phyloP scores from a whole-genome alignment of 2,329 filamentous ascomycete genomes.

The Pseudocercospora macadamiae region DNA sequence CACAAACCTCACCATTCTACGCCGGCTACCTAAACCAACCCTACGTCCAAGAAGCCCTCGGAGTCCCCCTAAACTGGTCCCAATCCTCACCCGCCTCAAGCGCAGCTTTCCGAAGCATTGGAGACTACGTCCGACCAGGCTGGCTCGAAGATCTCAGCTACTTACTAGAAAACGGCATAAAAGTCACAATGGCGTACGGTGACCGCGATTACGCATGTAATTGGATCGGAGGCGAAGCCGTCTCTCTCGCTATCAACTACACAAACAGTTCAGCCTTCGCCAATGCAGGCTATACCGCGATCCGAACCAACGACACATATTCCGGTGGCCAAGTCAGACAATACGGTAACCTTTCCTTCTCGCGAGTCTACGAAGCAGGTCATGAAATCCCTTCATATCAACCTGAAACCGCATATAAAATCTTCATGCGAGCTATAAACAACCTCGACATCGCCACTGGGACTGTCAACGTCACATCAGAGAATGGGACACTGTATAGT shows the following conservation, averaged over 20 bases:
- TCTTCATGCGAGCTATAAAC: constrained; percentile 57
- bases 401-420: constrained; percentile 57
- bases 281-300: constrained; percentile 34
- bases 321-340: constrained; percentile 37
- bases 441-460: constrained; percentile 61
- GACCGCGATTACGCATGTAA: constrained; percentile 32
- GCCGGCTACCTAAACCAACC: constrained; percentile 50
- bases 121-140: constrained; percentile 25
- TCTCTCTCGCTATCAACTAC: constrained; percentile 31
- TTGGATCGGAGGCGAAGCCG: constrained; percentile 33
- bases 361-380: constrained; percentile 37
- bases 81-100: not conserved
- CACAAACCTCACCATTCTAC: constrained; percentile 14
- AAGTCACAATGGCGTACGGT: constrained; percentile 31
- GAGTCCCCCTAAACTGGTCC: constrained; percentile 52
- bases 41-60: constrained; percentile 50
- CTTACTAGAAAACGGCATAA: constrained; percentile 27
- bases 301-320: constrained; percentile 33
- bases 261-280: constrained; percentile 24
- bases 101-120: constrained; percentile 15
- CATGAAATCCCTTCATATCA: constrained; percentile 48
- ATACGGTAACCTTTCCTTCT: constrained; percentile 39
- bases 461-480: not conserved
- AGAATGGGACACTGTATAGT: constrained; percentile 1
- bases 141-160: constrained; percentile 30